phyloP scores from a whole-genome alignment of 2,329 filamentous ascomycete species.

The Hypoxylon sp. region DNA sequence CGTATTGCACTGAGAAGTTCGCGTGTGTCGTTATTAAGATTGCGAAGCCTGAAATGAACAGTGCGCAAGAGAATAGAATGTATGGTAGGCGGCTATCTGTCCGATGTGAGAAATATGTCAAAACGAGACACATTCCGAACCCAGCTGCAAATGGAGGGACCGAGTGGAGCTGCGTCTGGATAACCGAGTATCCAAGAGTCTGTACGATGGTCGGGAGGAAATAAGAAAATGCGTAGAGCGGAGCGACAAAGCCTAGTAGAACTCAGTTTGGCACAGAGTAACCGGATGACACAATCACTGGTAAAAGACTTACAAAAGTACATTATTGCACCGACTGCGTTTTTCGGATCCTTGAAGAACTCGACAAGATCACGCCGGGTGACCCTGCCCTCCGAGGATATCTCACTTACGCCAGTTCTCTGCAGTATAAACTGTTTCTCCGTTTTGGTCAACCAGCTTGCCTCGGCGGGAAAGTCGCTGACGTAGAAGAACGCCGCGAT shows the following conservation, averaged over 20 bases:
- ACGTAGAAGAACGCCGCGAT: conserved; percentile 52
- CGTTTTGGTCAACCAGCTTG: conserved; percentile 46
- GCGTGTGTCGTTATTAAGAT: conserved; percentile 28
- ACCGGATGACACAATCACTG: neutral
- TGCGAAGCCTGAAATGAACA: conserved; percentile 32
- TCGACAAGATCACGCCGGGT: conserved; percentile 22
- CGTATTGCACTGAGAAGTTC: conserved; percentile 28
- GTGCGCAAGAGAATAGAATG: conserved; percentile 6
- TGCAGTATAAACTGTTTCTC: conserved; percentile 52
- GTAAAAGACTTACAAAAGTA: conserved; percentile 47
- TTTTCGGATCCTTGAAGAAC: conserved; percentile 33
- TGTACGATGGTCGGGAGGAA: conserved; percentile 56
- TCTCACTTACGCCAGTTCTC: conserved; percentile 23
- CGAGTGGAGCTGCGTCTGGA: conserved; percentile 55
- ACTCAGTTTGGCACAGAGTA: neutral
- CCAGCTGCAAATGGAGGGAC: conserved; percentile 57
- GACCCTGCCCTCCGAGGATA: conserved; percentile 10
- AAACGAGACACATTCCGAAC: conserved; percentile 54
- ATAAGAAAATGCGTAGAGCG: conserved; percentile 55
- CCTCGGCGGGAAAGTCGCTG: conserved; percentile 42
- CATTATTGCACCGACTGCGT: conserved; percentile 41
- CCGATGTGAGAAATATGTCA: conserved; percentile 10
- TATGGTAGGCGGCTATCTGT: conserved; percentile 18
- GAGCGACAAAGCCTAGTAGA: neutral
- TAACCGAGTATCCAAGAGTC: conserved; percentile 54